These are phyloP conservation scores for Alternaria sp. DNA, from an alignment of 2,329 filamentous ascomycete genomes.

Conservation along the genomic window DNA sequence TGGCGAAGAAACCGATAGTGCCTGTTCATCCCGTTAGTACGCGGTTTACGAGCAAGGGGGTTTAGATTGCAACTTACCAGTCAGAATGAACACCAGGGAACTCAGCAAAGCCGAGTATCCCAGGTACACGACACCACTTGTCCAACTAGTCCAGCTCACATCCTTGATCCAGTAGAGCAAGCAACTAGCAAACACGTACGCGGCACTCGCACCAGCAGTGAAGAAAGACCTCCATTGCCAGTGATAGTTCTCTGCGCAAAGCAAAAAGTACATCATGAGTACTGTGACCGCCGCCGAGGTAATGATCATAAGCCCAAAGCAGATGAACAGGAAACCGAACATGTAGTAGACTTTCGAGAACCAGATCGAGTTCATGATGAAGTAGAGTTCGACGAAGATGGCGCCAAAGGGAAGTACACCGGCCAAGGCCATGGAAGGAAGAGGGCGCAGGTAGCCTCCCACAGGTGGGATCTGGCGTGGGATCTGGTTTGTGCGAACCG, in stretches of 20 bases:
- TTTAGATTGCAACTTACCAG: slow-evolving; percentile 67
- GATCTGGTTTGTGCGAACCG: slow-evolving; percentile 96
- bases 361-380: slow-evolving; percentile 99
- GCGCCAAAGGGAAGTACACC: slow-evolving; percentile 93
- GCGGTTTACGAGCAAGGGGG: not conserved
- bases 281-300: slow-evolving; percentile 92
- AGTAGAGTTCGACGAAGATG: slow-evolving; percentile 98
- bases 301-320: slow-evolving; percentile 96
- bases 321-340: slow-evolving; percentile 98
- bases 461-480: slow-evolving; percentile 91
- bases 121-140: slow-evolving; percentile 88
- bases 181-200: slow-evolving; percentile 91
- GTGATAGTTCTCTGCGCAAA: slow-evolving; percentile 96
- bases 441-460: slow-evolving; percentile 79
- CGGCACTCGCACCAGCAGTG: slow-evolving; percentile 86
- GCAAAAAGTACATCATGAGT: slow-evolving; percentile 92
- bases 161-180: slow-evolving; percentile 90
- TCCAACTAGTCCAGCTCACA: slow-evolving; percentile 81
- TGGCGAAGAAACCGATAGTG: slow-evolving; percentile 93
- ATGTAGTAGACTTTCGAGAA: slow-evolving; percentile 99
- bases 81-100: slow-evolving; percentile 90
- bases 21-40: slow-evolving; percentile 59
- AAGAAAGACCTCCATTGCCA: slow-evolving; percentile 98
- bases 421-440: slow-evolving; percentile 90
- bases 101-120: slow-evolving; percentile 91